Conservation (phyloP, 345 rosid species). For the Geranium brycei region DNA sequence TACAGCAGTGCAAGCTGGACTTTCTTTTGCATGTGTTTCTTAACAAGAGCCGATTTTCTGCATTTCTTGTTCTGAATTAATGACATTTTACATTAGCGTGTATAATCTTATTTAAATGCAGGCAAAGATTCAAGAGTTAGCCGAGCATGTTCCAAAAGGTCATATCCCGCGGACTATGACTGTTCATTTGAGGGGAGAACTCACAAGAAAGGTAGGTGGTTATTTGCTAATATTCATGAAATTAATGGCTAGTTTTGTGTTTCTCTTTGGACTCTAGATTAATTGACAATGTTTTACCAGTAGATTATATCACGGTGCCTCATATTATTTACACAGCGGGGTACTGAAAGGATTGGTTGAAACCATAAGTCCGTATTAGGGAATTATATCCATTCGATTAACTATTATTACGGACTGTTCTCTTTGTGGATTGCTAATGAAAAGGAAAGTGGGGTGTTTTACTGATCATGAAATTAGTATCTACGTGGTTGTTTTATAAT, state of each 20-base stretch:
- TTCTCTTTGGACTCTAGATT: not conserved
- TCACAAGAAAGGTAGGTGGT: constrained; percentile 72
- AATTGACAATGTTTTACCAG: not conserved
- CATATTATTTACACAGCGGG: not conserved
- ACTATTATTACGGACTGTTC: not conserved
- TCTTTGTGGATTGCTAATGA: not conserved
- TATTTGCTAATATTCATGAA: constrained; percentile 6
- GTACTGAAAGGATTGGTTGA: not conserved
- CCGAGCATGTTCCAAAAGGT: constrained; percentile 97
- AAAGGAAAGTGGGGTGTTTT: not conserved
- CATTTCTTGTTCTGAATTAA: not conserved
- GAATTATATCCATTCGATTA: not conserved
- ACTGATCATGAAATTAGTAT: not conserved
- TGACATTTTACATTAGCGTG: not conserved
- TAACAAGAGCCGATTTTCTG: constrained; percentile 4
- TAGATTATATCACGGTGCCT: not conserved
- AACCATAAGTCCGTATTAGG: not conserved
- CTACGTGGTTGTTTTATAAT: not conserved
- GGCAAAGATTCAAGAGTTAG: constrained; percentile 98
- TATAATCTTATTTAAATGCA: constrained; percentile 17
- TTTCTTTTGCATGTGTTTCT: constrained; percentile 2
- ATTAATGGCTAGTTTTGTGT: not conserved
- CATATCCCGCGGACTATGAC: constrained; percentile 96
- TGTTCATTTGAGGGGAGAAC: constrained; percentile 92
- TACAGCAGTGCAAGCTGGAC: not conserved